phyloP scores from a whole-genome alignment of 2,329 filamentous ascomycete species.

The Alternaria arborescens region DNA sequence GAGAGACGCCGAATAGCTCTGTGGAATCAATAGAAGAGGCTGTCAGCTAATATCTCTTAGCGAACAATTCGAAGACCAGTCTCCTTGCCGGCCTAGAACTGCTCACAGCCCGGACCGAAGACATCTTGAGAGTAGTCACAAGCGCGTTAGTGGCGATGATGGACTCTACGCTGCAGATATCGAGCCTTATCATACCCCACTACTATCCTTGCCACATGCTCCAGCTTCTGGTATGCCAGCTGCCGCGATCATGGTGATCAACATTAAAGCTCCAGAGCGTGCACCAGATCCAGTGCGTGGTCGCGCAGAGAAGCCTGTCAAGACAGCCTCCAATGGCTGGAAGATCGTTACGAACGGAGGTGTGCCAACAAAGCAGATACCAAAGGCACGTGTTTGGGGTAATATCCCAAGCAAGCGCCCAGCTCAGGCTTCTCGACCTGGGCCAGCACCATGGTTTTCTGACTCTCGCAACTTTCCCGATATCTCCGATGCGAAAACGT shows the following conservation, averaged over 20 bases:
- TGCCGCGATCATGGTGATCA: conserved; percentile 20
- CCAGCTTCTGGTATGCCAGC: conserved; percentile 5
- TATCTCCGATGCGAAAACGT: neutral
- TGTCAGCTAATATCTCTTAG: conserved; percentile 5
- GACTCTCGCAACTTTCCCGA: neutral
- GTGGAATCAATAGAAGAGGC: neutral
- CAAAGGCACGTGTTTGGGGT: conserved; percentile 10
- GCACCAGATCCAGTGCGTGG: neutral
- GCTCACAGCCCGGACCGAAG: conserved; percentile 25
- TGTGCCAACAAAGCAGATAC: neutral
- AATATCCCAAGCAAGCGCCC: conserved; percentile 3
- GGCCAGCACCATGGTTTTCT: neutral
- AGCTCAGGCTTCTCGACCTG: neutral
- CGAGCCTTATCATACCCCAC: conserved; percentile 26
- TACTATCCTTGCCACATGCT: conserved; percentile 16
- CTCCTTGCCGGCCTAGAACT: neutral
- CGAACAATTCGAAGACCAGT: neutral
- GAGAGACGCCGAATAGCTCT: neutral
- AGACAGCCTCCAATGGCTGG: neutral
- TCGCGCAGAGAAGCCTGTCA: neutral
- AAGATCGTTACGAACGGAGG: conserved; percentile 3
- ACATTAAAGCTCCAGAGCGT: conserved; percentile 4
- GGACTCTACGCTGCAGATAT: conserved; percentile 22
- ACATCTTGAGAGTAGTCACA: conserved; percentile 31
- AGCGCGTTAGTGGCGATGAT: conserved; percentile 27